Base-by-base conservation (phyloP, 495 filamentous ascomycete genomes). In the Endocarpon pusillum region DNA sequence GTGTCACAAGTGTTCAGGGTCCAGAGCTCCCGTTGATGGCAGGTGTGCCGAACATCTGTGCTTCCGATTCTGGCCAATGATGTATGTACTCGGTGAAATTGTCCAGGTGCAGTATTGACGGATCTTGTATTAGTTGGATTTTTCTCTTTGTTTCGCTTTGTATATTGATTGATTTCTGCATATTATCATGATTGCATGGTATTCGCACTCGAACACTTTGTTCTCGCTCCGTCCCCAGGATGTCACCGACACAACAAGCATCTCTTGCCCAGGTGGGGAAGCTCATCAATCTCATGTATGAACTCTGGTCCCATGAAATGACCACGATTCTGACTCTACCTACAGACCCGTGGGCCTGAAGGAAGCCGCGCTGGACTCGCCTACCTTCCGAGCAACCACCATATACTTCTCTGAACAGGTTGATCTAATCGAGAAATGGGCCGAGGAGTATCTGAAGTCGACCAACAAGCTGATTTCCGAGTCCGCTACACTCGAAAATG, bases 351-450 rank as follows among this genome's bases (percentile, higher is more conserved):
- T 96, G 19, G 69, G 72, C 30, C 67, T 94, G 37, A 85, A 81
- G 62, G 89, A 97, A 68, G 89, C 89, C 31, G 80, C 85, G 19
- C 76, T 94, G 56, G 89, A 97, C 56, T 89, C 82, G 2, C 89
- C 89, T 16, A 91, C 86, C 23, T 97, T 96, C 55, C 78, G 89
- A 39, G 80, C 85, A 21, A 81, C 82, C 9, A 73, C 85, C 36
- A 57, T 78, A 24, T 85, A 94, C 60, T 94, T 92, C 59, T 64
- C 73, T 21, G 89, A 96, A 41, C 85, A 96, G 61, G 70, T 93
- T 49, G 89, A 96, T 36, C 66, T 70, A 36, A 69, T 96, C 34
- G 91, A 96, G 52, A 75, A 70, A 66, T 96, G 89, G 89, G 75
- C 96, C 17, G 86, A 94, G 25, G 68, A 66, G 38, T 94, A 92